These are phyloP conservation scores for Alloascoidea africana DNA, from an alignment of 805 yeast species.

Conservation along the genomic window DNA sequence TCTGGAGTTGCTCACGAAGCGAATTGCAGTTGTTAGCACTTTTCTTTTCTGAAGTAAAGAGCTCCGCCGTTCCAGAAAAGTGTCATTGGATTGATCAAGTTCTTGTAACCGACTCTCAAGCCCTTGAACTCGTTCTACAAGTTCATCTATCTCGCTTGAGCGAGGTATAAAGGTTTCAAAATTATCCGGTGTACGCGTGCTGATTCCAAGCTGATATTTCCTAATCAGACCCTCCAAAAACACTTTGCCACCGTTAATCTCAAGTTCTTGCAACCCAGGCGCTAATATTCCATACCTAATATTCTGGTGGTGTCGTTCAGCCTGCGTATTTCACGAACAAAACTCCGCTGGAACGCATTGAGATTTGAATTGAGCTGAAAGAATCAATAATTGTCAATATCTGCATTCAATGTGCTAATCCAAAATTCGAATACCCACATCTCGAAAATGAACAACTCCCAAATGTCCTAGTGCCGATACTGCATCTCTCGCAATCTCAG, in stretches of 20 bases:
- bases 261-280: no score
- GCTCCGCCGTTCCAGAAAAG: constrained; percentile 45
- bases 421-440: constrained; percentile 11
- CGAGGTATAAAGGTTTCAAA: no score
- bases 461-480: constrained; percentile 28
- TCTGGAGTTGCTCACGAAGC: constrained; percentile 26
- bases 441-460: constrained; percentile 28
- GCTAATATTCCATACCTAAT: constrained; percentile 12
- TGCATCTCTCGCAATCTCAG: constrained; percentile 27
- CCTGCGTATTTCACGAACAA: constrained; percentile 23
- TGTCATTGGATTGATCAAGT: constrained; percentile 52
- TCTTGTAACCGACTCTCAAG: constrained; percentile 65
- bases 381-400: constrained; percentile 10
- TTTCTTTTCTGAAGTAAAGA: constrained; percentile 58
- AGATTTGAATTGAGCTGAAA: constrained; percentile 21
- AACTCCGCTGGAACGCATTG: constrained; percentile 30
- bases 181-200: no score
- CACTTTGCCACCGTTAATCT: no score
- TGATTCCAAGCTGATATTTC: no score
- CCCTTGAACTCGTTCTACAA: constrained; percentile 42
- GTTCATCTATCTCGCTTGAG: constrained; percentile 52
- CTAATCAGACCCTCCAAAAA: no score
- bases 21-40: constrained; percentile 34
- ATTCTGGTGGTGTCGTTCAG: constrained; percentile 22
- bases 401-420: no score